phyloP scores from a whole-genome alignment of 2,329 filamentous ascomycete genomes.

The Sporothrix phasma region DNA sequence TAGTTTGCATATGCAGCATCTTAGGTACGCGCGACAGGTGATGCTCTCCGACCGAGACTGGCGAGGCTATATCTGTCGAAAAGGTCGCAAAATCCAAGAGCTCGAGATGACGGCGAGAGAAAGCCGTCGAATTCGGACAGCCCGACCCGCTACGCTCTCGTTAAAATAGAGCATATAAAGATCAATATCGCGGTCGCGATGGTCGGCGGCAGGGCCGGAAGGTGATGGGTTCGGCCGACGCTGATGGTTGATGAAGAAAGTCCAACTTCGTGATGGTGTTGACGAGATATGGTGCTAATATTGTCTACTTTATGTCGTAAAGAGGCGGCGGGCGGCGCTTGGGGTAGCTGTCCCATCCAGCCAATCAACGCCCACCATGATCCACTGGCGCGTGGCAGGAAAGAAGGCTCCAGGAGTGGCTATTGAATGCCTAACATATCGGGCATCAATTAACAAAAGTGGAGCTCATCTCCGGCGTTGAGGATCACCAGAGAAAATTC shows the following conservation, averaged over 20 bases:
- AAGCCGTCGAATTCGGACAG: neutral
- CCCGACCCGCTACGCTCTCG: neutral
- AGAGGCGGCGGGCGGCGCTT: neutral
- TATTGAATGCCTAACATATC: conserved; percentile 12
- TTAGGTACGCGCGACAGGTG: neutral
- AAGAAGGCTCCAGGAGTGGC: conserved; percentile 1
- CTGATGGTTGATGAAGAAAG: neutral
- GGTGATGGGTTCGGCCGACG: neutral
- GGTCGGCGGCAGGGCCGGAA: neutral
- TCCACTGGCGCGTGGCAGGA: neutral
- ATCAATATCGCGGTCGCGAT: too few relatives aligned
- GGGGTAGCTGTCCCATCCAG: conserved; percentile 2
- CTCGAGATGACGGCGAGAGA: neutral
- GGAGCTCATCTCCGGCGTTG: neutral
- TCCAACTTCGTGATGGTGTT: neutral
- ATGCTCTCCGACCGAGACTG: conserved; percentile 4
- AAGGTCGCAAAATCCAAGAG: too few relatives aligned
- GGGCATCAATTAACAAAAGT: neutral
- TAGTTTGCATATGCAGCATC: conserved; percentile 7
- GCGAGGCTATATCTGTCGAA: neutral
- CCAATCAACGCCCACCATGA: neutral
- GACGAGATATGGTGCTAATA: neutral
- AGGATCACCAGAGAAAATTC: neutral
- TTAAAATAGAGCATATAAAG: neutral
- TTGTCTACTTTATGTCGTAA: neutral